phyloP scores from a whole-genome alignment of 257 asterid genomes.

The Solanum neorickii region DNA sequence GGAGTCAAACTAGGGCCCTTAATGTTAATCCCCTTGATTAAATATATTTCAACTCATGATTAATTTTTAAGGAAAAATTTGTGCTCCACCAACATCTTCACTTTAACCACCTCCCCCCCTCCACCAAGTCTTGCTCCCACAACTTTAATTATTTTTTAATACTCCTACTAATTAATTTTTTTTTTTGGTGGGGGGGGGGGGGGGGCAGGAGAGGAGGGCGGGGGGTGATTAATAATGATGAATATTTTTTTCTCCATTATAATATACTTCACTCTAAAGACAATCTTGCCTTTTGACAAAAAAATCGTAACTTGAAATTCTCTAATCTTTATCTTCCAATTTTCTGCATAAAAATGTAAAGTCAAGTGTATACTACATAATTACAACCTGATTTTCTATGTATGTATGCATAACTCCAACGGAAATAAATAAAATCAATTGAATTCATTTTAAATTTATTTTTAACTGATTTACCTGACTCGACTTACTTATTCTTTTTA shows the following conservation, averaged over 20 bases:
- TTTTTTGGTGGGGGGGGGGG: no score
- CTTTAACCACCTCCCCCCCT: not conserved
- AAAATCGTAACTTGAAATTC: not conserved
- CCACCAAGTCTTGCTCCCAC: not conserved
- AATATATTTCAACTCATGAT: not conserved
- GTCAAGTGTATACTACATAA: no score
- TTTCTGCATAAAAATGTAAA: no score
- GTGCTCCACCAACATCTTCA: not conserved
- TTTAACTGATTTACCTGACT: no score
- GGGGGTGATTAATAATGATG: not conserved
- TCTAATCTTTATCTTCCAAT: not conserved
- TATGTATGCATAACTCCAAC: no score
- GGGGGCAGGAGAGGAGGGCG: no score
- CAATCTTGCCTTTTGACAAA: not conserved
- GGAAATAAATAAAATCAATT: no score
- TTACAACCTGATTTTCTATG: no score
- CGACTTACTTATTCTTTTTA: no score
- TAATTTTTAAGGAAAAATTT: not conserved
- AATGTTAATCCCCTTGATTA: not conserved
- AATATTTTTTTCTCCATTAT: not conserved
- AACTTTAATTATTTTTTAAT: not conserved
- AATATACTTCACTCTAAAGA: not conserved
- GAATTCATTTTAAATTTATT: no score
- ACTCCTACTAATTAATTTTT: not conserved
- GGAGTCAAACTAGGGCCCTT: not conserved